Percentiles rank a stretch among this genome's conserved stretches.
Evolutionary conservation across 257 asterid genomes (phyloP).

Genomic region (Anisodus acutangulus): DNA sequence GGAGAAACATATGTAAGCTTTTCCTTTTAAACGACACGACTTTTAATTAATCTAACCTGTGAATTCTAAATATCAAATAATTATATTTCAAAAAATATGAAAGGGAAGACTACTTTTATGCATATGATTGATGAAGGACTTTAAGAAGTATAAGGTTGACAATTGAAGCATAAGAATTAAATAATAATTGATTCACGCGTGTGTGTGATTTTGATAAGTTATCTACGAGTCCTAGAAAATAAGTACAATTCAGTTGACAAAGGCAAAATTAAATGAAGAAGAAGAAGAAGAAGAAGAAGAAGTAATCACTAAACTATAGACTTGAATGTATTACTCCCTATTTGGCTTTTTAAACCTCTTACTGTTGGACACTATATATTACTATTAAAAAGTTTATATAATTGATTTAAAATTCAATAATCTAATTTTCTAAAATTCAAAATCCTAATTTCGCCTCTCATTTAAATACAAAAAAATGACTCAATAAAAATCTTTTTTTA

Average conservation of each 20-base stretch:
- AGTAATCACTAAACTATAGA: background rate
- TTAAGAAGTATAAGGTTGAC: slow-evolving; percentile 14
- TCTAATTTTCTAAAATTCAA: no score
- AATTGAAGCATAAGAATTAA: background rate
- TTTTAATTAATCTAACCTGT: background rate
- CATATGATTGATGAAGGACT: slow-evolving; percentile 7
- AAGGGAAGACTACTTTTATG: background rate
- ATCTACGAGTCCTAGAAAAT: background rate
- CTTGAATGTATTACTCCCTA: slow-evolving; percentile 4
- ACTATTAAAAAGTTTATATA: no score
- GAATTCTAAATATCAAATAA: background rate
- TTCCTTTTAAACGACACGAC: no score
- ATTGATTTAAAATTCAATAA: no score
- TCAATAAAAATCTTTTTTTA: no score
- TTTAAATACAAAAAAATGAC: no score
- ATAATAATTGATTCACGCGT: background rate
- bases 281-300: background rate
- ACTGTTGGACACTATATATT: background rate
- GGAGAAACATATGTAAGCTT: no score
- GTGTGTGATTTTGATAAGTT: background rate
- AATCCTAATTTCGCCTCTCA: no score
- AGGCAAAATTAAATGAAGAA: background rate
- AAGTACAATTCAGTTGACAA: slow-evolving; percentile 23
- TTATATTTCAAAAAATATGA: background rate
- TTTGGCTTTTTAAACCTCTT: background rate